Conservation (phyloP, 1,284 basidiomycete species). For the Cutaneotrichosporon sp. region DNA sequence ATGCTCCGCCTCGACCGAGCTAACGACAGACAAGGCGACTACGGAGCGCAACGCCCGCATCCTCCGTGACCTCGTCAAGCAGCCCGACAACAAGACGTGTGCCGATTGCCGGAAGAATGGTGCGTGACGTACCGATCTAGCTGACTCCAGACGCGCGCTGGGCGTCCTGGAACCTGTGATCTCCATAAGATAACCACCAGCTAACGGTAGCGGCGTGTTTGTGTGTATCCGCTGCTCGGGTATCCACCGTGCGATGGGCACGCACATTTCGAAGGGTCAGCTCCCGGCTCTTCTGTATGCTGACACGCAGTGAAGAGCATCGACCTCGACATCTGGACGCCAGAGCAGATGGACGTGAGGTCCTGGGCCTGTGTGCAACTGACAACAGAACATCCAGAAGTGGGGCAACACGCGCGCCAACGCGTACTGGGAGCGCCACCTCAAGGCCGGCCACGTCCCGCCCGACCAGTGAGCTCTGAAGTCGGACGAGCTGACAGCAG, state of each 20-base stretch:
- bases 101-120: conserved; percentile 93
- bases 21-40: conserved; percentile 67
- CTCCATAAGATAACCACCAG: conserved; percentile 4
- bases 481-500: conserved; percentile 54
- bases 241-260: conserved; percentile 96
- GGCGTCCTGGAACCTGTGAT: conserved; percentile 96
- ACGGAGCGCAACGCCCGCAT: conserved; percentile 73
- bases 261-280: conserved; percentile 79
- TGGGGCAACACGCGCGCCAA: conserved; percentile 95
- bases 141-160: conserved; percentile 77
- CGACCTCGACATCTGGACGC: conserved; percentile 96
- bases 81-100: conserved; percentile 88
- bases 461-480: conserved; percentile 78
- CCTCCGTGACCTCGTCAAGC: conserved; percentile 79
- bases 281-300: neutral
- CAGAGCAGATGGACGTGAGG: conserved; percentile 91
- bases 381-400: conserved; percentile 67
- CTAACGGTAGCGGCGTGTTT: conserved; percentile 68
- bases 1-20: neutral
- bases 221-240: conserved; percentile 98
- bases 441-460: conserved; percentile 87
- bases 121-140: conserved; percentile 48
- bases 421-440: conserved; percentile 94
- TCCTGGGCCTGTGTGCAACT: neutral
- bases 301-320: conserved; percentile 76